Evolutionary conservation across 768 basidiomycete species (phyloP).

Genomic region (Macrolepiota dolichaula): DNA sequence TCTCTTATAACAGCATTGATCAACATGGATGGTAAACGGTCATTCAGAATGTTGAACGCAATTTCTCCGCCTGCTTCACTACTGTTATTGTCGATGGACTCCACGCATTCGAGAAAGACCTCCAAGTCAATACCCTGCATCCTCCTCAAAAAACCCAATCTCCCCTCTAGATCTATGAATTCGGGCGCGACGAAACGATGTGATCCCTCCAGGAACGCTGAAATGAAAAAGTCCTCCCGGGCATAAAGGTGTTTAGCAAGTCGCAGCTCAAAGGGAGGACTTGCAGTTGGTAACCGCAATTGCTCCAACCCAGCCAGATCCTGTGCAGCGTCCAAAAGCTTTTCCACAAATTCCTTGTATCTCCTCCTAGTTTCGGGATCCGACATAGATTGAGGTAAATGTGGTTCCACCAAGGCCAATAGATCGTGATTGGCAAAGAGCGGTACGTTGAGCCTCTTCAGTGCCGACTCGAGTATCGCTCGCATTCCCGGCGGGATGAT

Average conservation of each 20-base stretch:
- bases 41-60: constrained; percentile 2
- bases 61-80: neutral
- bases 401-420: neutral
- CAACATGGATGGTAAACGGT: neutral
- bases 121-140: constrained; percentile 2
- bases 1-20: neutral
- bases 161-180: neutral
- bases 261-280: neutral
- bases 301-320: neutral
- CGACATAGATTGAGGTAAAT: neutral
- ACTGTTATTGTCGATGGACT: neutral
- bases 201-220: neutral
- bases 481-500: neutral
- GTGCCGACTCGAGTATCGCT: neutral
- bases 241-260: neutral
- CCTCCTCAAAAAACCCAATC: neutral
- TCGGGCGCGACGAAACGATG: neutral
- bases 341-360: neutral
- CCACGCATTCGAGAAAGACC: constrained; percentile 1
- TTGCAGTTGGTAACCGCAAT: neutral
- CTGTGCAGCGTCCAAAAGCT: neutral
- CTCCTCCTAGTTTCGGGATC: neutral
- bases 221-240: neutral
- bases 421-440: neutral
- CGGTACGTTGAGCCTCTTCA: neutral